Evolutionary conservation across 2,329 filamentous ascomycete species (phyloP).

Genomic region (Hypoxylon sp.): DNA sequence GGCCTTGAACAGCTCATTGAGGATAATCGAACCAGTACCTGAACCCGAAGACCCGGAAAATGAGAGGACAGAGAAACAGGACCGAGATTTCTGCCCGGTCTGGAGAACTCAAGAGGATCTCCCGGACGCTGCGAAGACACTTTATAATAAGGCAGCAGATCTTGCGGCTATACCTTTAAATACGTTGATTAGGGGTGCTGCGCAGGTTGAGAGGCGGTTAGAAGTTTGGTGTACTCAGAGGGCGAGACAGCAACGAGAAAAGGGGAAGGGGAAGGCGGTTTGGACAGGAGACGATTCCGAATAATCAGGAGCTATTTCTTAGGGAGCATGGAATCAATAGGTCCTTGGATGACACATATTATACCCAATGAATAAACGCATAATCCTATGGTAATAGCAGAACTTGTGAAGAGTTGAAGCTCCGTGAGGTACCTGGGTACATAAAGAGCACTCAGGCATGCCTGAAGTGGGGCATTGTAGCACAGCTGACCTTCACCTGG

Average conservation of each 20-base stretch:
- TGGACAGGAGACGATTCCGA: conserved; percentile 25
- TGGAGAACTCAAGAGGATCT: conserved; percentile 59
- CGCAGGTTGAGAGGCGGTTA: conserved; percentile 56
- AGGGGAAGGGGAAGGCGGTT: conserved; percentile 43
- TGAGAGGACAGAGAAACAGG: conserved; percentile 47
- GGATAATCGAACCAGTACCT: conserved; percentile 30
- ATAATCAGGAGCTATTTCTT: conserved; percentile 1
- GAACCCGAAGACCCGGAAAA: conserved; percentile 33
- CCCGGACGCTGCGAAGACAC: conserved; percentile 55
- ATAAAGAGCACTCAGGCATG: no score
- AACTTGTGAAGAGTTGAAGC: neutral
- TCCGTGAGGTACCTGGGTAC: neutral
- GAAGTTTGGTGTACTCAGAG: conserved; percentile 53
- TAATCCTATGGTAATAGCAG: neutral
- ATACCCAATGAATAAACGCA: neutral
- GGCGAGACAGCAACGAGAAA: conserved; percentile 44
- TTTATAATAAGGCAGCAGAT: conserved; percentile 60
- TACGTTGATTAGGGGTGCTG: conserved; percentile 55
- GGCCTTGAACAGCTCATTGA: conserved; percentile 40
- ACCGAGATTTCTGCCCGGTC: conserved; percentile 50
- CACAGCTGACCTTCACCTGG: neutral
- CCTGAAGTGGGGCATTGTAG: neutral
- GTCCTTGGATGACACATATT: neutral
- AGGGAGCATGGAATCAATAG: neutral
- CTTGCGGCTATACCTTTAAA: conserved; percentile 54